Base-by-base conservation (phyloP, 345 rosid genomes). In the Corchorus capsularis region DNA sequence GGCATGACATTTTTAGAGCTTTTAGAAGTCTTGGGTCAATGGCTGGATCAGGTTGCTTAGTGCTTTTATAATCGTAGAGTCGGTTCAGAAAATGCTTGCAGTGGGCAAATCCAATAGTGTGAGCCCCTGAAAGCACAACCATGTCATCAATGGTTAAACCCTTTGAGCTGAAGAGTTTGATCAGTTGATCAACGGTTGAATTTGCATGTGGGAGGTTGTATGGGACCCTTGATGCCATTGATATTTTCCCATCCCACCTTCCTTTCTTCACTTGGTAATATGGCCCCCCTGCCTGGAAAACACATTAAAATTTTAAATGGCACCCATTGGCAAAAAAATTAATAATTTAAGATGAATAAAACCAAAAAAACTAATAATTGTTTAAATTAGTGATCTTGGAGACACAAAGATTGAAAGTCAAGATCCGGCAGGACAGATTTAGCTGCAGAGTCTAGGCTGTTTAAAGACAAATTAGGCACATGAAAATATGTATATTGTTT, bases 91-190 rank as follows among this genome's bases (percentile, higher is more conserved):
- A 92, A 16, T 86, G 84, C 54, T 79, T 60, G 69, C 97, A 94
- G 66, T 92, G 97, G 0, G 97, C 91, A 22, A 91, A 94, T 3
- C 98, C 98, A 37, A 94, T 91, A 0, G 98, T 92, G 81, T 92
- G 98, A 0, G 91, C 94, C 0, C 95, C 97, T 0, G 97, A 91
- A 46, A 94, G 94, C 34, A 87, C 89, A 2, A 94, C 97, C 45
- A 91, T 74, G 68, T 94, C 98, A 35, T 85, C 72, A 1, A 87
- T 15, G 16, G 90, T 82, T 43, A 94, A 78, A 8, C 97, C 97
- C 78, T 91, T 94, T 53, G 94, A 83, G 27, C 74, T 83, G 82
- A 94, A 94, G 82, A 91, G 88, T 39, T 88, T 88, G 72, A 92
- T 78, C 60, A 85, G 81, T 14, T 89, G 89, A 73, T 92, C 94